Conservation (phyloP, 139 green algal species). For the Micractinium sp. region DNA sequence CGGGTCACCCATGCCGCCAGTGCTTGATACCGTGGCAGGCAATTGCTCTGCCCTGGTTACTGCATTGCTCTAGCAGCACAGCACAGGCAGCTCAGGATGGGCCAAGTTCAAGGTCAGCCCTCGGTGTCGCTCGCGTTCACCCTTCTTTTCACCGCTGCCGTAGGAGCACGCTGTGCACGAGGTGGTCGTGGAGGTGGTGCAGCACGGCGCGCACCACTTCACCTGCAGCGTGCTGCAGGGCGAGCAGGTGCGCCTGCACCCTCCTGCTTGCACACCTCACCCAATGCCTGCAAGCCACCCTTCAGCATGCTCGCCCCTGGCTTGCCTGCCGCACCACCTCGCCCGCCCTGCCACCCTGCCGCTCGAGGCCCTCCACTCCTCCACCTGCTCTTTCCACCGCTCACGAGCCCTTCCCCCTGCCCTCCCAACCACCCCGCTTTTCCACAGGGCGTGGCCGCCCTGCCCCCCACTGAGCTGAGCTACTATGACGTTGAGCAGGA, state of each 20-base stretch:
- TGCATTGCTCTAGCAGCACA: background rate
- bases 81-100: background rate
- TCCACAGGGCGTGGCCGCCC: conserved; percentile 20
- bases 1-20: background rate
- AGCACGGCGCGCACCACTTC: conserved; percentile 33
- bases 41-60: too few relatives aligned
- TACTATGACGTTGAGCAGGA: conserved; percentile 37
- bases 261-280: background rate
- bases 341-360: too few relatives aligned
- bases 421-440: background rate
- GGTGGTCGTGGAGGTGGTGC: conserved; percentile 31
- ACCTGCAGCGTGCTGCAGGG: conserved; percentile 29
- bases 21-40: background rate
- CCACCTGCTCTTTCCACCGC: background rate
- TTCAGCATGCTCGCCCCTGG: background rate
- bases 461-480: conserved; percentile 39
- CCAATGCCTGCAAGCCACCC: background rate
- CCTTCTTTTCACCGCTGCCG: background rate
- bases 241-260: background rate
- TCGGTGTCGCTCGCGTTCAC: background rate
- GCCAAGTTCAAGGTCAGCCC: background rate
- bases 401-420: background rate
- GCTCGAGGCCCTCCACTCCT: background rate
- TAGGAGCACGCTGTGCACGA: conserved; percentile 6
- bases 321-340: background rate